Evolutionary conservation across 441 rosid genomes (phyloP).

Genomic region (Corymbia calophylla): DNA sequence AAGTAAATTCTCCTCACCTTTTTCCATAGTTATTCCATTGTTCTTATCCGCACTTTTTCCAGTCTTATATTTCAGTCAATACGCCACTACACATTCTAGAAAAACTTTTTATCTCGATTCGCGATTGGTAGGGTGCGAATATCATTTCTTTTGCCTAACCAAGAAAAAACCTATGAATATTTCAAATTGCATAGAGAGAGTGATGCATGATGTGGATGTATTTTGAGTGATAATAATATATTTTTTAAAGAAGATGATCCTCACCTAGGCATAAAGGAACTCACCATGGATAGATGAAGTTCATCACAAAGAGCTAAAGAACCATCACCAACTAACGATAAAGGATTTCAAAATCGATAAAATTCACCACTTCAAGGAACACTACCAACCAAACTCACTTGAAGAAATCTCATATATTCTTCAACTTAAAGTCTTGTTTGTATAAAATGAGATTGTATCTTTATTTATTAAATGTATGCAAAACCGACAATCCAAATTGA

Average conservation of each 20-base stretch:
- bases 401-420: background rate
- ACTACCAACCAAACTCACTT: background rate
- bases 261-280: background rate
- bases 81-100: background rate
- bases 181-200: background rate
- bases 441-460: background rate
- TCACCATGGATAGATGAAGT: background rate
- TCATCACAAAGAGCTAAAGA: background rate
- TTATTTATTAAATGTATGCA: too few relatives aligned
- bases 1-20: background rate
- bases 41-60: background rate
- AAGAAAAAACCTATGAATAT: background rate
- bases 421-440: background rate
- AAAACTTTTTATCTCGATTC: background rate
- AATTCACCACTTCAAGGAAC: too few relatives aligned
- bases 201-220: background rate
- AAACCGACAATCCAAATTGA: too few relatives aligned
- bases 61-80: background rate
- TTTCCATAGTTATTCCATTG: background rate
- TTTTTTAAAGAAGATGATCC: background rate
- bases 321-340: rapidly evolving
- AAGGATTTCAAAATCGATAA: background rate
- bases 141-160: background rate
- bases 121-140: background rate
- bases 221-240: background rate